A percentile compares a stretch with the other conserved stretches of the same genome.
These are phyloP conservation scores for Carallia brachiata DNA, from an alignment of 345 rosid genomes.

Conservation along the genomic window DNA sequence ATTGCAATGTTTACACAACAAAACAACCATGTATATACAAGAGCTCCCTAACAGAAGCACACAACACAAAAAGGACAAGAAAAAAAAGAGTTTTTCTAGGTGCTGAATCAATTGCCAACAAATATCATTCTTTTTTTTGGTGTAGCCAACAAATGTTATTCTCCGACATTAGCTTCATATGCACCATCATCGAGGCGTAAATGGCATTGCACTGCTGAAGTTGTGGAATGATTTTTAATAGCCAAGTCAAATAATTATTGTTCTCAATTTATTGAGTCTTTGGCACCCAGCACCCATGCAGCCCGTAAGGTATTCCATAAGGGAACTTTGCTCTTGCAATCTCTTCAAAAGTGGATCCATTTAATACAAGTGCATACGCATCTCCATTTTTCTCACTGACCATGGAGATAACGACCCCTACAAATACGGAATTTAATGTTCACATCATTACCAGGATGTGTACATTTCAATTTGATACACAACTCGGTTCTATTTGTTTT, in stretches of 20 bases:
- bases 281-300: constrained; percentile 98
- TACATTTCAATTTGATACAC: no score
- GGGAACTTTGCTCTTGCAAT: constrained; percentile 94
- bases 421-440: constrained; percentile 2
- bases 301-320: constrained; percentile 87
- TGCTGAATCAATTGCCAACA: no score
- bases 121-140: no score
- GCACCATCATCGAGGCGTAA: no score
- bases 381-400: constrained; percentile 77
- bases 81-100: no score
- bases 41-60: no score
- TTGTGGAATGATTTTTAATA: not conserved
- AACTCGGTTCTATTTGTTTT: no score
- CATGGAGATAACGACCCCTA: constrained; percentile 86
- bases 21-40: no score
- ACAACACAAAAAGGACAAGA: no score
- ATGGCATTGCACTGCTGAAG: no score
- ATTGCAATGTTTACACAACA: no score
- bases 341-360: constrained; percentile 81
- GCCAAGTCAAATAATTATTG: not conserved
- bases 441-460: no score
- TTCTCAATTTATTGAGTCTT: constrained; percentile 21
- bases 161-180: not conserved
- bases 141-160: not conserved
- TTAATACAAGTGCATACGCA: constrained; percentile 73